Percentiles rank a stretch among this genome's conserved stretches.
Evolutionary conservation across 2,329 filamentous ascomycete species (phyloP).

Genomic region (Hypoxylon rubiginosum): DNA sequence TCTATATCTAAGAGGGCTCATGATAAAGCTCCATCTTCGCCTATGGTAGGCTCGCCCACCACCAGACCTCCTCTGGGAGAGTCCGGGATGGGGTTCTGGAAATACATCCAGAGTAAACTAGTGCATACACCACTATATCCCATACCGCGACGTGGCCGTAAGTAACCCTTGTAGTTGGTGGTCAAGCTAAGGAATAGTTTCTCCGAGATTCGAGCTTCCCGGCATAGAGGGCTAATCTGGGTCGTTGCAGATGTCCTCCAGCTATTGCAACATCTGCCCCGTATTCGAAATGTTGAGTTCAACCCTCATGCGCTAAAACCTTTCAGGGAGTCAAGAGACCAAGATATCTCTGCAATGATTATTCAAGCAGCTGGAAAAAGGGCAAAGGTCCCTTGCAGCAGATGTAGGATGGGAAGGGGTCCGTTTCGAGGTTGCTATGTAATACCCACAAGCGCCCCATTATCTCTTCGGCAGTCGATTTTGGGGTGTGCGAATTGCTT

Average conservation of each 20-base stretch:
- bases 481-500: conserved; percentile 41
- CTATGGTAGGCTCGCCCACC: background rate
- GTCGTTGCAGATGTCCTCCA: conserved; percentile 25
- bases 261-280: conserved; percentile 26
- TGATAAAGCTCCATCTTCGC: background rate
- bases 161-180: conserved; percentile 4
- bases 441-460: conserved; percentile 29
- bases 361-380: conserved; percentile 36
- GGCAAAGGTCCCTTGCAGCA: conserved; percentile 20
- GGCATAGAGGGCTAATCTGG: background rate
- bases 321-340: conserved; percentile 25
- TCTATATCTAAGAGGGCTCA: background rate
- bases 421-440: conserved; percentile 40
- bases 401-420: conserved; percentile 30
- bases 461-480: conserved; percentile 23
- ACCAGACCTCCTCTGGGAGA: background rate
- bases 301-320: conserved; percentile 15
- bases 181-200: too few species aligned
- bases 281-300: conserved; percentile 32
- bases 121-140: conserved; percentile 27
- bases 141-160: conserved; percentile 25
- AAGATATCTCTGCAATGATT: conserved; percentile 41
- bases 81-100: conserved; percentile 26
- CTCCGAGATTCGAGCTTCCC: background rate
- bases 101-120: conserved; percentile 31